Base-by-base conservation (phyloP, 257 asterid species). In the Solanum tacnaense region DNA sequence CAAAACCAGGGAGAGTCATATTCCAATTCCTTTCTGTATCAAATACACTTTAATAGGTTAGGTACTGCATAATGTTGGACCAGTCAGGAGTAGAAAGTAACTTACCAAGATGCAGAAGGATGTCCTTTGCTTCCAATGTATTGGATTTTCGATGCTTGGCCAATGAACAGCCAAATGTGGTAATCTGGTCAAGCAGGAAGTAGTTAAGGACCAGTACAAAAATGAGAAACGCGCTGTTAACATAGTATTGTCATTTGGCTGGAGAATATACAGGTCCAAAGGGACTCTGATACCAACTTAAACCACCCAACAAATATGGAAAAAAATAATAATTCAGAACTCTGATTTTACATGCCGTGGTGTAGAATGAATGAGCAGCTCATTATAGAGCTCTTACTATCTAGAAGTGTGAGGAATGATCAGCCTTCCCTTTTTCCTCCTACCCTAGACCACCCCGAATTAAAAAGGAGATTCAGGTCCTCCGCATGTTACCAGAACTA, bases 131-230 rank as follows among this genome's bases (percentile, higher is more conserved):
- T 91, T 97, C 99, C 88, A 97, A 90, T 44, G 95, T 94, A 88
- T 94, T 83, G 70, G 99, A 97, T 72, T 96, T 97, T 11, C 99
- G 94, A 91, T 97, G 99, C 92, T 95, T 97, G 70, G 99, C 99
- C 91, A 96, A 89, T 5, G 96, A 92, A 91, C 98, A 96, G 35
- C 98, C 99, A 89, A 94, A 96, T 58, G 94, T 91, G 35, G 98
- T 92, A 72, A 96, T 92, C 98, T 96, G 93, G 89, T 82, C 87
- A 85, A 41, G 81, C 13, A 81, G 60, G 38, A 88, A 76, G 71
- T 20, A 60, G 65, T 49, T 2, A 20, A 29, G 68, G 9, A 81
- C 41, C 27, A 29, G 67, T 46, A n/a, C 60, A 27, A 5, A 81
- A 81, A 81, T 27, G 27, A 46, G 27, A 4, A 46, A 12, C 38